A percentile compares a stretch with the other conserved stretches of the same genome.
These are phyloP conservation scores for Populus simonii DNA, from an alignment of 345 rosid species.

Conservation along the genomic window DNA sequence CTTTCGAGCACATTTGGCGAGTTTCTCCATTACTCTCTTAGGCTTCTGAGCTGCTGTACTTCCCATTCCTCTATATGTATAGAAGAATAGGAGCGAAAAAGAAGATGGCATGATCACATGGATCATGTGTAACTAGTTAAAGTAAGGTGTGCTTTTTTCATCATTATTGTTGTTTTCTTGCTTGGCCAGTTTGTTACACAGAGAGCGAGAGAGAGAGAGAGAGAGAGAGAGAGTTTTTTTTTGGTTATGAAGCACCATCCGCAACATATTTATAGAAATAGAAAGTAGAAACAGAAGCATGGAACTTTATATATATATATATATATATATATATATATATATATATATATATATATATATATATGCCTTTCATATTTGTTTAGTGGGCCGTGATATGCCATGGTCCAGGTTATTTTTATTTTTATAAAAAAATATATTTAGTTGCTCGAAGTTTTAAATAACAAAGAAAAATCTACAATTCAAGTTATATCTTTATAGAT, in stretches of 20 bases:
- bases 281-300: too few relatives aligned
- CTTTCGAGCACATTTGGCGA: background rate
- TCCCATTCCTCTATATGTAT: too few relatives aligned
- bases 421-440: too few relatives aligned
- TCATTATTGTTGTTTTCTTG: background rate
- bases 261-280: too few relatives aligned
- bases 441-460: rapidly evolving
- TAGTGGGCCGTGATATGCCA: too few relatives aligned
- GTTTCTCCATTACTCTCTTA: conserved; percentile 15
- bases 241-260: background rate
- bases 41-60: background rate
- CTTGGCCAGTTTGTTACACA: background rate
- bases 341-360: too few relatives aligned
- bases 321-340: too few relatives aligned
- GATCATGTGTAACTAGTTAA: background rate
- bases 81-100: background rate
- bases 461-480: too few relatives aligned
- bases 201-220: background rate
- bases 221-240: background rate
- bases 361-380: too few relatives aligned
- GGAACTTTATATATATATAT: too few relatives aligned
- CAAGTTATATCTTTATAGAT: too few relatives aligned
- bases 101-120: conserved; percentile 4
- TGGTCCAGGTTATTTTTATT: too few relatives aligned
- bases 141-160: background rate